phyloP scores from a whole-genome alignment of 768 basidiomycete species.

The Tephrocybe sp. region DNA sequence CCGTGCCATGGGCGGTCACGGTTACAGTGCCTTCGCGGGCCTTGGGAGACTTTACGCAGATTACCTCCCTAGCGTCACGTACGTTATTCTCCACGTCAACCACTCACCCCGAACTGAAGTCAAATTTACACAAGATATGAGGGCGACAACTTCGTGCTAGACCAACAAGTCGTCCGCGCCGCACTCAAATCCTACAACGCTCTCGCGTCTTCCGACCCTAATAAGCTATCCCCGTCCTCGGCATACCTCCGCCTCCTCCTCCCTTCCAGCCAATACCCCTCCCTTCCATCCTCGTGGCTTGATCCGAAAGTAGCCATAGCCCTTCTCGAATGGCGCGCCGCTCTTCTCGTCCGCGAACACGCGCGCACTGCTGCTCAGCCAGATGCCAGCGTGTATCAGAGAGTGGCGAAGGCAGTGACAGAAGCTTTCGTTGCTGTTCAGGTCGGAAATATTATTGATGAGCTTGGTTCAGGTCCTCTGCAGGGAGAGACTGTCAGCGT shows the following conservation, averaged over 20 bases:
- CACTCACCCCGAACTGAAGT: neutral
- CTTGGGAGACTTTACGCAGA: constrained; percentile 66
- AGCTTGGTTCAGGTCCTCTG: constrained; percentile 19
- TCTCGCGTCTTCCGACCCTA: constrained; percentile 26
- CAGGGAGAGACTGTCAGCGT: constrained; percentile 13
- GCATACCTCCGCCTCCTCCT: constrained; percentile 57
- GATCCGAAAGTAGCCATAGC: constrained; percentile 39
- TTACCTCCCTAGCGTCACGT: constrained; percentile 67
- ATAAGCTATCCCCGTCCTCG: constrained; percentile 46
- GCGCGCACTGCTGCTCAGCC: constrained; percentile 34
- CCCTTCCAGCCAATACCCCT: constrained; percentile 19
- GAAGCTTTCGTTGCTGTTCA: constrained; percentile 68
- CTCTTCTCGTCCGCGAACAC: constrained; percentile 50
- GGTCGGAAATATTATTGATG: constrained; percentile 48
- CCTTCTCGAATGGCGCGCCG: constrained; percentile 68
- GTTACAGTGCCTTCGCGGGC: constrained; percentile 68
- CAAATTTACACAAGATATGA: constrained; percentile 53
- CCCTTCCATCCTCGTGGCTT: constrained; percentile 30
- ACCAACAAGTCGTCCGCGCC: constrained; percentile 71
- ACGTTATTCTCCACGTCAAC: constrained; percentile 20
- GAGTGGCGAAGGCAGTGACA: constrained; percentile 61
- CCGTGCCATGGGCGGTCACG: constrained; percentile 76
- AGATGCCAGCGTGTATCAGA: constrained; percentile 58
- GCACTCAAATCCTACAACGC: constrained; percentile 59
- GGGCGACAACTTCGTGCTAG: constrained; percentile 79